phyloP scores from a whole-genome alignment of 2,329 filamentous ascomycete genomes.

The Beauveria australis region DNA sequence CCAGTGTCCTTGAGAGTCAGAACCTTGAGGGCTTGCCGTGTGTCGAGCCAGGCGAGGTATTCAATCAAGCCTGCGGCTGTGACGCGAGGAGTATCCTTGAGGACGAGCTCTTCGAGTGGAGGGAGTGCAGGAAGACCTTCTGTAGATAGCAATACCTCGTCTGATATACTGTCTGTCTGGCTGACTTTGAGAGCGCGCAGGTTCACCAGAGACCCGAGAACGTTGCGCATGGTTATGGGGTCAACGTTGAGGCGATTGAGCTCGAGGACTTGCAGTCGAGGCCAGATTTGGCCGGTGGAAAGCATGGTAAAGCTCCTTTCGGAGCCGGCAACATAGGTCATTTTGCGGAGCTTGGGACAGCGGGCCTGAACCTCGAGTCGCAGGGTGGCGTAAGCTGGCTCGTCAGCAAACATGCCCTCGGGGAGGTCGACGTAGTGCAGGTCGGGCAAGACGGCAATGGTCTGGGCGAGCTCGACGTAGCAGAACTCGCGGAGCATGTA shows the following conservation, averaged over 20 bases:
- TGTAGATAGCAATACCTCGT: slow-evolving; percentile 64
- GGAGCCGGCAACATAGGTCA: slow-evolving; percentile 72
- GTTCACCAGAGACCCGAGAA: slow-evolving; percentile 56
- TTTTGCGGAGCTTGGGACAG: slow-evolving; percentile 79
- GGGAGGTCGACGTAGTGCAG: slow-evolving; percentile 86
- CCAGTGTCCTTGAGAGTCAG: slow-evolving; percentile 67
- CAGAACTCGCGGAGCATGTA: slow-evolving; percentile 91
- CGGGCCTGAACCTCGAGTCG: slow-evolving; percentile 77
- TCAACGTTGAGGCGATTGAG: slow-evolving; percentile 61
- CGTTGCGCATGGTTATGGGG: slow-evolving; percentile 60
- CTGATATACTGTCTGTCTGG: slow-evolving; percentile 61
- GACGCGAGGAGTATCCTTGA: slow-evolving; percentile 63
- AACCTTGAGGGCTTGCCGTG: slow-evolving; percentile 52
- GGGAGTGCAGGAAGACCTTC: slow-evolving; percentile 65
- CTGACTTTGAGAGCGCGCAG: slow-evolving; percentile 69
- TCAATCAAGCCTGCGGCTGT: slow-evolving; percentile 62
- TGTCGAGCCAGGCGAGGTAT: slow-evolving; percentile 57
- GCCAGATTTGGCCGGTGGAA: slow-evolving; percentile 57
- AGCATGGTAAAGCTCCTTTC: slow-evolving; percentile 70
- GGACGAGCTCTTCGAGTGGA: slow-evolving; percentile 61
- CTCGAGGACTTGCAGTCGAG: slow-evolving; percentile 64
- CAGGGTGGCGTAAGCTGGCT: slow-evolving; percentile 64
- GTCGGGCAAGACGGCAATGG: slow-evolving; percentile 76
- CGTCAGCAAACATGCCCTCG: slow-evolving; percentile 77
- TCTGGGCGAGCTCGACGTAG: slow-evolving; percentile 76